Conservation (phyloP, 495 filamentous ascomycete species). For the Podospora anserina region DNA sequence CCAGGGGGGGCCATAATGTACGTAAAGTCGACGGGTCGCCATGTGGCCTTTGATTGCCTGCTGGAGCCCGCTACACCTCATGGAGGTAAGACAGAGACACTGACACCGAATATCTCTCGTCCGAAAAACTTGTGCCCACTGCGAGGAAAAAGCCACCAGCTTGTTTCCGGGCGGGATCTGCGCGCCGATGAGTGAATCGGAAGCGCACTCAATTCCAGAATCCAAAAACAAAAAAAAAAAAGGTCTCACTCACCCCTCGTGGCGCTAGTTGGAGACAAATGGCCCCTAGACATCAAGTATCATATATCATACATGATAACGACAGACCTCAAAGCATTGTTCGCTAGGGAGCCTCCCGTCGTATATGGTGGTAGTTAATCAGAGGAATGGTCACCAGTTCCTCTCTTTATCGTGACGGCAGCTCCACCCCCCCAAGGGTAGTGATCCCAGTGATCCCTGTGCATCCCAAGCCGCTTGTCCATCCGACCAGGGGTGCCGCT, state of each 20-base stretch:
- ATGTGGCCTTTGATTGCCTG: background rate
- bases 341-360: background rate
- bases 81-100: background rate
- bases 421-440: background rate
- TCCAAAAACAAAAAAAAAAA: too few relatives aligned
- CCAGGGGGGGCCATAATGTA: background rate
- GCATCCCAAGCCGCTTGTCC: slow-evolving; percentile 10
- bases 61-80: background rate
- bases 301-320: background rate
- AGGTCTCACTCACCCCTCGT: background rate
- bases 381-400: slow-evolving; percentile 6
- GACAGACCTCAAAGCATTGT: background rate
- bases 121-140: background rate
- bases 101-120: background rate
- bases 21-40: background rate
- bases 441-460: slow-evolving; percentile 12
- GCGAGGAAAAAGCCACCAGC: background rate
- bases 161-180: background rate
- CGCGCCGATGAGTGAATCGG: background rate
- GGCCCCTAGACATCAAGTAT: background rate
- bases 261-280: background rate
- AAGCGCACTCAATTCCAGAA: background rate
- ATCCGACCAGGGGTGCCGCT: slow-evolving; percentile 8
- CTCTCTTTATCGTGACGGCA: slow-evolving; percentile 4
- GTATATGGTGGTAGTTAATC: too few relatives aligned